Evolutionary conservation across 2,329 filamentous ascomycete genomes (phyloP).

Genomic region (Ambrosiella beaveri): DNA sequence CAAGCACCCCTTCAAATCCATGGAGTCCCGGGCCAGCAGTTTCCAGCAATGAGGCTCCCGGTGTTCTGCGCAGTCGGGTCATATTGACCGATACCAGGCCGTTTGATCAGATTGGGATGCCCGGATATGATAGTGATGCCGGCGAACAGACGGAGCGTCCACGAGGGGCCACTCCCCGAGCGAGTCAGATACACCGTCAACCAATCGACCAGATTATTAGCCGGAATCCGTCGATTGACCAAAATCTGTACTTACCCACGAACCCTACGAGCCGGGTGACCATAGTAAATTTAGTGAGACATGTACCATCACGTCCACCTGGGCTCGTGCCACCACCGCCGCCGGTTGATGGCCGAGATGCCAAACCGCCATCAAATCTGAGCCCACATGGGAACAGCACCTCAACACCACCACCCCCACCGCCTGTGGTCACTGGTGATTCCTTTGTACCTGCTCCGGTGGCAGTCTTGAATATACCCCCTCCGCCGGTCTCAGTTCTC

Average conservation of each 20-base stretch:
- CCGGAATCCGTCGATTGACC: not conserved
- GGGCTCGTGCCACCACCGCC: not conserved
- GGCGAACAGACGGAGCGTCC: not conserved
- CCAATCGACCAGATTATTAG: not conserved
- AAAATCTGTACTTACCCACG: not conserved
- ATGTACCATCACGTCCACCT: not conserved
- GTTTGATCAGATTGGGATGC: not conserved
- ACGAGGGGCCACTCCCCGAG: not conserved
- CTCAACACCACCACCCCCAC: not conserved
- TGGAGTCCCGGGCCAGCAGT: not conserved
- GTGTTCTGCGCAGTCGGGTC: not conserved
- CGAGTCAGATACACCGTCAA: not conserved
- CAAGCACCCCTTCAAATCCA: conserved; percentile 7
- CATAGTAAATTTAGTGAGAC: too few relatives aligned
- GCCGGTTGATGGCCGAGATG: not conserved
- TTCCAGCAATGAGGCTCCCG: not conserved
- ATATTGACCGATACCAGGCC: not conserved
- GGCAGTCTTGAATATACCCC: not conserved
- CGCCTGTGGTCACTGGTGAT: not conserved
- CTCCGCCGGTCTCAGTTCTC: not conserved
- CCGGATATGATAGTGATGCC: not conserved
- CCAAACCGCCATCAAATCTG: not conserved
- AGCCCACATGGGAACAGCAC: not conserved
- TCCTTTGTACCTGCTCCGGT: not conserved
- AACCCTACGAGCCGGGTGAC: not conserved